Percentiles rank a stretch among this genome's conserved stretches.
Conservation (phyloP, 2,329 filamentous ascomycete genomes). For the Gnomoniopsis smithogilvyi region DNA sequence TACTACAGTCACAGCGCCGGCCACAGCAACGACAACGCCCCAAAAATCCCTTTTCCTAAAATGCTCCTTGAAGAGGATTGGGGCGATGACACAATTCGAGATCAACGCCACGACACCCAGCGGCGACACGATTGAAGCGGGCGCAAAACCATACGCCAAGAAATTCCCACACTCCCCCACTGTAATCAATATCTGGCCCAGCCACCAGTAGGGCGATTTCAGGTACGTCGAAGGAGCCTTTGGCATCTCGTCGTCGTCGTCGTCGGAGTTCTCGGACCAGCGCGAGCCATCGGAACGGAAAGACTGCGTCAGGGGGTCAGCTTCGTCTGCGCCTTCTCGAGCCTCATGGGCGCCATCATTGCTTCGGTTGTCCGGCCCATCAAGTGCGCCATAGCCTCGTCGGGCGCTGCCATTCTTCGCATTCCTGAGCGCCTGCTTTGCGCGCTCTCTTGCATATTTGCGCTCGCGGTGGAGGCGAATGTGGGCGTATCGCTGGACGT, state of each 20-base stretch:
- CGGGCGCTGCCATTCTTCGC: slow-evolving; percentile 28
- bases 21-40: slow-evolving; percentile 84
- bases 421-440: slow-evolving; percentile 51
- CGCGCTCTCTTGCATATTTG: slow-evolving; percentile 52
- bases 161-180: slow-evolving; percentile 95
- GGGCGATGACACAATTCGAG: slow-evolving; percentile 95
- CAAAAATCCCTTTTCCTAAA: slow-evolving; percentile 83
- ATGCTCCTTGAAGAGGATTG: slow-evolving; percentile 85
- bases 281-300: slow-evolving; percentile 42
- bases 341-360: slow-evolving; percentile 32
- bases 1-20: slow-evolving; percentile 87
- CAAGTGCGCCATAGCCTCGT: slow-evolving; percentile 27
- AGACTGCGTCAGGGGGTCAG: slow-evolving; percentile 50
- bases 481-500: slow-evolving; percentile 95
- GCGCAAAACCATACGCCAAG: slow-evolving; percentile 93
- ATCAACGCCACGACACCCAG: slow-evolving; percentile 95
- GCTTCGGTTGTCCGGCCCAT: slow-evolving; percentile 22
- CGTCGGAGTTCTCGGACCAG: slow-evolving; percentile 34
- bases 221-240: slow-evolving; percentile 69
- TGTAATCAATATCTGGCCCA: slow-evolving; percentile 87
- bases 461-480: slow-evolving; percentile 74
- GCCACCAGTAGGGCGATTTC: slow-evolving; percentile 93
- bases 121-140: slow-evolving; percentile 94
- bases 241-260: slow-evolving; percentile 25
- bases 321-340: slow-evolving; percentile 35